phyloP scores from a whole-genome alignment of 2,329 filamentous ascomycete species.

The Corynespora cassiicola region DNA sequence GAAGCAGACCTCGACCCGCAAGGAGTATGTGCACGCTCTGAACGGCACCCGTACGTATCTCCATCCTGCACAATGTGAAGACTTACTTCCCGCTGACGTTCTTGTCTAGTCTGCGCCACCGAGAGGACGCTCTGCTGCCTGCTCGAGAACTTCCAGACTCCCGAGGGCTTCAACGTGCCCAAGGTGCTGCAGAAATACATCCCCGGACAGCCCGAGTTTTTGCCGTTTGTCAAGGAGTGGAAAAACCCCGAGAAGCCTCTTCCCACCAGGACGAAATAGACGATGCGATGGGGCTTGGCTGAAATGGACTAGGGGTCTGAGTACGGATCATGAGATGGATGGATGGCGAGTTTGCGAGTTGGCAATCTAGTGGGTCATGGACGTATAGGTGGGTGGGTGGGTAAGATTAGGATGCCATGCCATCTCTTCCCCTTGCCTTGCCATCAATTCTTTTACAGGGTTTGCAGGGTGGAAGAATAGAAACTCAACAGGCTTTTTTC shows the following conservation, averaged over 20 bases:
- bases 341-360: no score
- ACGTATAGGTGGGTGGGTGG: no score
- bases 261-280: conserved; percentile 27
- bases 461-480: no score
- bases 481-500: no score
- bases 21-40: conserved; percentile 92
- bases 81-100: conserved; percentile 10
- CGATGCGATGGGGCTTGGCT: no score
- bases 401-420: no score
- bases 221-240: conserved; percentile 82
- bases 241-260: conserved; percentile 32
- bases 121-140: conserved; percentile 93
- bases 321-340: no score
- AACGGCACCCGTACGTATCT: conserved; percentile 69
- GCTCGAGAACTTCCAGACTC: conserved; percentile 95
- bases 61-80: no score
- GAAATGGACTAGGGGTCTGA: no score
- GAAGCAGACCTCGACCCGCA: conserved; percentile 74
- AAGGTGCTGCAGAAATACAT: conserved; percentile 67
- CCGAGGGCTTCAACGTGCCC: conserved; percentile 64
- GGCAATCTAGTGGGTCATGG: no score
- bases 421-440: no score
- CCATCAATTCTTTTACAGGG: no score
- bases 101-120: conserved; percentile 78
- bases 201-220: conserved; percentile 85